These are phyloP conservation scores for Kodamaea arcana DNA, from an alignment of 1,139 yeast species.

Conservation along the genomic window DNA sequence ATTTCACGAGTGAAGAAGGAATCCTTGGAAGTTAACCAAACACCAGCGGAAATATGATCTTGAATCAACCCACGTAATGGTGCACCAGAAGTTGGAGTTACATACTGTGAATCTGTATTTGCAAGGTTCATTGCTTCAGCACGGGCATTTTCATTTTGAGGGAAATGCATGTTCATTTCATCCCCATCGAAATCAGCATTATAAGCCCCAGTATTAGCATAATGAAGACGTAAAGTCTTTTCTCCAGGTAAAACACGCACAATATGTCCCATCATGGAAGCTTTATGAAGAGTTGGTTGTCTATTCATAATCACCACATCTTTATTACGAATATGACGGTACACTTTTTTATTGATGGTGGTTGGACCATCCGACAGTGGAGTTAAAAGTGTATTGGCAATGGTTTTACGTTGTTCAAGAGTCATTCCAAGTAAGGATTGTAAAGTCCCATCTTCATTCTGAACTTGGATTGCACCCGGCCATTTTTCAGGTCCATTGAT, in stretches of 20 bases:
- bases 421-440: constrained; percentile 86
- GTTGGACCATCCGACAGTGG: constrained; percentile 52
- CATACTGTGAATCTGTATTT: constrained; percentile 93
- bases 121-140: constrained; percentile 96
- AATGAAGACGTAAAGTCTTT: constrained; percentile 92
- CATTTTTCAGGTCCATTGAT: constrained; percentile 95
- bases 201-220: constrained; percentile 98
- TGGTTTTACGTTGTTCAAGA: constrained; percentile 88
- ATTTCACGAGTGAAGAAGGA: constrained; percentile 85
- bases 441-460: constrained; percentile 91
- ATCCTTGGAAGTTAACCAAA: constrained; percentile 93
- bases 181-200: constrained; percentile 99
- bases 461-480: constrained; percentile 98
- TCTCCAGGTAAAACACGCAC: constrained; percentile 97
- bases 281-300: constrained; percentile 98
- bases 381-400: constrained; percentile 90
- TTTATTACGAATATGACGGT: constrained; percentile 87
- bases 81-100: constrained; percentile 97
- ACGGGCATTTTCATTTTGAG: constrained; percentile 96
- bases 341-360: constrained; percentile 85
- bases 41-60: constrained; percentile 98
- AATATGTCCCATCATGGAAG: constrained; percentile 99
- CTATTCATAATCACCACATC: constrained; percentile 98
- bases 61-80: constrained; percentile 98
- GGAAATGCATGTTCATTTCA: constrained; percentile 99